Evolutionary conservation across 73 alveolate species (phyloP).

Genomic region (Stentor roeselii): DNA sequence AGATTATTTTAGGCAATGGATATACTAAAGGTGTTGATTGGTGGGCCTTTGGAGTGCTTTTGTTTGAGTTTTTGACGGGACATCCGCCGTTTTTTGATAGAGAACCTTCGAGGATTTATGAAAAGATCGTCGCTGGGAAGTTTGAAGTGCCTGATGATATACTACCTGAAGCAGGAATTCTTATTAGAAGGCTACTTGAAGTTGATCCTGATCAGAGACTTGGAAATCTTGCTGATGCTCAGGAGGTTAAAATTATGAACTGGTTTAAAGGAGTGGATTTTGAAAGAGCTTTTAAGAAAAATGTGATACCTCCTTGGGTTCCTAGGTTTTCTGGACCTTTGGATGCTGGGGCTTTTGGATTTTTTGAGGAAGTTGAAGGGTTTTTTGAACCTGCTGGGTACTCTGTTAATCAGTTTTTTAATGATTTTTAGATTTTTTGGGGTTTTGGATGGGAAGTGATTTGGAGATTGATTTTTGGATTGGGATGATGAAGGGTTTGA

Average conservation of each 20-base stretch:
- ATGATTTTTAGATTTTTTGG: background rate
- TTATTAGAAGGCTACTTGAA: background rate
- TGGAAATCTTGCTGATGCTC: background rate
- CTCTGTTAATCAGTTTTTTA: background rate
- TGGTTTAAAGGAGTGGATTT: background rate
- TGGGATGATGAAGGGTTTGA: too few relatives aligned
- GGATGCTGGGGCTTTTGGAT: background rate
- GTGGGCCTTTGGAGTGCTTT: conserved; percentile 92
- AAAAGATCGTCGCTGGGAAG: conserved; percentile 48
- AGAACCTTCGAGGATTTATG: conserved; percentile 59
- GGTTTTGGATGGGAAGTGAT: too few relatives aligned
- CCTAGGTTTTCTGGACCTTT: background rate
- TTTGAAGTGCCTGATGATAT: conserved; percentile 11
- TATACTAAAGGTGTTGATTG: conserved; percentile 81
- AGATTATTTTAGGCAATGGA: conserved; percentile 62
- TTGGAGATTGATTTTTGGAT: too few relatives aligned
- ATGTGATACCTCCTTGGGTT: background rate
- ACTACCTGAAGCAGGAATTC: background rate
- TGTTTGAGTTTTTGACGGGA: conserved; percentile 88
- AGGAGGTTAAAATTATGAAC: background rate
- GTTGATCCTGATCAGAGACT: background rate
- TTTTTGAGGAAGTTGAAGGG: background rate
- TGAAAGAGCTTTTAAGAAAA: background rate
- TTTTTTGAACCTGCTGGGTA: background rate
- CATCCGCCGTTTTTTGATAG: conserved; percentile 80